Conservation (phyloP, 164 flowering plant species). For the Vitis rupestris region DNA sequence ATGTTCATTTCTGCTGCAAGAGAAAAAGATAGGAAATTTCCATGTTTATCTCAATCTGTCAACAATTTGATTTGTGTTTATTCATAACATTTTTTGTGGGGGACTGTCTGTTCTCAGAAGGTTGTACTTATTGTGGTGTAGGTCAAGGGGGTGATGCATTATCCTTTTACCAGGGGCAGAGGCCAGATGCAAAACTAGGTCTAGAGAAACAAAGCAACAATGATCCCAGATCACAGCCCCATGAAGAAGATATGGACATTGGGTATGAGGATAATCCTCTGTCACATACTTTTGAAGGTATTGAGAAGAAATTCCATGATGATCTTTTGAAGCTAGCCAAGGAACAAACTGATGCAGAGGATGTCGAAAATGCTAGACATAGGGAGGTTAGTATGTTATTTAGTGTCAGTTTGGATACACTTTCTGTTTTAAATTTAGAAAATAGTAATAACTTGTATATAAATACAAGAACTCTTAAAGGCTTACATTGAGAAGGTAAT, state of each 20-base stretch:
- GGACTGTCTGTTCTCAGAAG: not conserved
- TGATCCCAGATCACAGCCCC: slow-evolving; percentile 37
- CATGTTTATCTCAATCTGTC: not conserved
- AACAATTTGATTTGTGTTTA: not conserved
- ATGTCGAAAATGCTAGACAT: slow-evolving; percentile 70
- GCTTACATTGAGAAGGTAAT: too few relatives aligned
- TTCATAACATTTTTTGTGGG: not conserved
- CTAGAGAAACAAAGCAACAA: slow-evolving; percentile 40
- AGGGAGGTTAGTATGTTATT: slow-evolving; percentile 50
- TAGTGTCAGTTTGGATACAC: not conserved
- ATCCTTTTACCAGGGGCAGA: slow-evolving; percentile 46
- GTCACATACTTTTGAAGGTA: slow-evolving; percentile 48
- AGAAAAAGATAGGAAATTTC: too few relatives aligned
- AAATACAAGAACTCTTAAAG: too few relatives aligned
- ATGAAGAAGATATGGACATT: slow-evolving; percentile 53
- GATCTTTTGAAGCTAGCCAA: slow-evolving; percentile 54
- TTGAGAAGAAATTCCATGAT: slow-evolving; percentile 58
- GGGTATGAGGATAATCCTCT: slow-evolving; percentile 47
- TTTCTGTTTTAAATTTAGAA: too few relatives aligned
- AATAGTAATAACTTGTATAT: too few relatives aligned
- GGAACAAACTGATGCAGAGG: slow-evolving; percentile 70
- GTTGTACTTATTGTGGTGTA: slow-evolving; percentile 17
- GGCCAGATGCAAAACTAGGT: slow-evolving; percentile 36
- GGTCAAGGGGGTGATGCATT: slow-evolving; percentile 50
- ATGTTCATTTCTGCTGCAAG: too few relatives aligned